phyloP scores from a whole-genome alignment of 441 rosid species.

The Bocquillonia castaneifolia region DNA sequence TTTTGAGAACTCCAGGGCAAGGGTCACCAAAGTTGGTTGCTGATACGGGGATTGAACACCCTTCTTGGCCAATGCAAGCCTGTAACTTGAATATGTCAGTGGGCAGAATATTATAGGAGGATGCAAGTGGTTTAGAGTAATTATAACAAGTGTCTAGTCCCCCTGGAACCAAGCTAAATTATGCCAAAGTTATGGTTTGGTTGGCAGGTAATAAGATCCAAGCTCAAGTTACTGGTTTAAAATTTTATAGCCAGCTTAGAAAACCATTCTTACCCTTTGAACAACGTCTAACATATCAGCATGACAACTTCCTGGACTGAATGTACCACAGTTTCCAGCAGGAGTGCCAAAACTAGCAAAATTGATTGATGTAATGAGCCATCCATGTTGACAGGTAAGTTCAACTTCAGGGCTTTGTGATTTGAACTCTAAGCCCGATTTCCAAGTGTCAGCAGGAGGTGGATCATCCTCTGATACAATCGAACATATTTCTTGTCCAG shows the following conservation, averaged over 20 bases:
- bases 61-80: constrained; percentile 56
- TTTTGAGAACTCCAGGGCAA: constrained; percentile 44
- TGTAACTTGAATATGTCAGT: constrained; percentile 22
- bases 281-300: constrained; percentile 30
- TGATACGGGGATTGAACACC: constrained; percentile 40
- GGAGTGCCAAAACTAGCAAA: constrained; percentile 62
- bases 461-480: constrained; percentile 52
- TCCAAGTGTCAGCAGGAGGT: constrained; percentile 46
- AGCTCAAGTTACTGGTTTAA: neutral
- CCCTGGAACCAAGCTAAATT: neutral
- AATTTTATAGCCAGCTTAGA: constrained; percentile 1
- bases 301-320: constrained; percentile 43
- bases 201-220: neutral
- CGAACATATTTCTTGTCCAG: constrained; percentile 50
- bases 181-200: neutral
- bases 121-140: neutral
- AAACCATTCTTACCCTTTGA: constrained; percentile 35
- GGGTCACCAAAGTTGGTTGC: constrained; percentile 39
- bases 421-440: constrained; percentile 27
- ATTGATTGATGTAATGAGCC: constrained; percentile 42
- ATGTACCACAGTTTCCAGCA: constrained; percentile 48
- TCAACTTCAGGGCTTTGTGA: constrained; percentile 38
- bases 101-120: neutral
- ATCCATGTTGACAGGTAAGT: constrained; percentile 48
- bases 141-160: too few species aligned